A percentile compares a stretch with the other conserved stretches of the same genome.
phyloP scores from a whole-genome alignment of 352 stramenopile species.

The Globisporangium yorkense region DNA sequence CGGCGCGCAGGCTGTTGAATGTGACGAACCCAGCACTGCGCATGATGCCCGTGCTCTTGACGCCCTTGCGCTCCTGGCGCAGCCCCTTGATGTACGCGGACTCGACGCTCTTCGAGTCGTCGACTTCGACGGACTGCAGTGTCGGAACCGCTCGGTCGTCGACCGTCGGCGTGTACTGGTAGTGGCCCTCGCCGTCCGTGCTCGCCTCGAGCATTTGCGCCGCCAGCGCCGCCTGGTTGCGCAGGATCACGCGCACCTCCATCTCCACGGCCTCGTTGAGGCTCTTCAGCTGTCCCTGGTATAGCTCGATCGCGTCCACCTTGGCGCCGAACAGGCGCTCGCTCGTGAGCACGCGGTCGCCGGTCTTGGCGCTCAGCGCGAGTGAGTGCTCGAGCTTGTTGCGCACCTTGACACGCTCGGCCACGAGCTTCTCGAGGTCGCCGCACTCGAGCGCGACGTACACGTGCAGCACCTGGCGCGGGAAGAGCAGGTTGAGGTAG shows the following conservation, averaged over 20 bases:
- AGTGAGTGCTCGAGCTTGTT: constrained; percentile 66
- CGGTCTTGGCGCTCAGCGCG: constrained; percentile 49
- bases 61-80: constrained; percentile 31
- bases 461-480: constrained; percentile 55
- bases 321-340: constrained; percentile 31
- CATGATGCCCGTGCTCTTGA: constrained; percentile 55
- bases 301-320: constrained; percentile 70
- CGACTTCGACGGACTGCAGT: constrained; percentile 23
- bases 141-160: constrained; percentile 12
- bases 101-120: constrained; percentile 37
- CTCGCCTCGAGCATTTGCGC: constrained; percentile 51
- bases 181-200: constrained; percentile 16
- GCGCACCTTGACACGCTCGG: constrained; percentile 58
- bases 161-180: constrained; percentile 15
- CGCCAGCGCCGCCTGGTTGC: constrained; percentile 57
- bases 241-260: constrained; percentile 61
- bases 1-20: constrained; percentile 66
- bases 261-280: constrained; percentile 74
- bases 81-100: constrained; percentile 56
- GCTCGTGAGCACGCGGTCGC: constrained; percentile 46
- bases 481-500: constrained; percentile 73
- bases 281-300: constrained; percentile 56
- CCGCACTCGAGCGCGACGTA: constrained; percentile 75
- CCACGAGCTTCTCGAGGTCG: constrained; percentile 68
- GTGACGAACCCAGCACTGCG: constrained; percentile 71